Conservation (phyloP, 345 rosid genomes). For the Anastatica hierochuntica region DNA sequence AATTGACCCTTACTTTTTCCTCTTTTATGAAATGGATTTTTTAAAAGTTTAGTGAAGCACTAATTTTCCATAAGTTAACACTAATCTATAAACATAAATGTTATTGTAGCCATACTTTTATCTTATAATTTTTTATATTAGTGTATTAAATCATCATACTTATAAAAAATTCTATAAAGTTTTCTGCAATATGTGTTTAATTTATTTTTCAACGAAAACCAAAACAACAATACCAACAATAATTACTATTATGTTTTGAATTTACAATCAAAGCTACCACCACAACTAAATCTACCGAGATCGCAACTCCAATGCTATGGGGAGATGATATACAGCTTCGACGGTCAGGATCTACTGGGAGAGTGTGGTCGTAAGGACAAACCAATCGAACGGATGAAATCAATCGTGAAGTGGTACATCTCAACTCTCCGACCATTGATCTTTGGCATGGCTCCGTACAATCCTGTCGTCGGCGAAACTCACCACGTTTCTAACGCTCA, state of each 20-base stretch:
- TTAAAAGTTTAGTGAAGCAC: too few species aligned
- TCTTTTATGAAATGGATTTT: too few species aligned
- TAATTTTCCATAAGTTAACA: too few species aligned
- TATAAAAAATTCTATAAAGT: too few species aligned
- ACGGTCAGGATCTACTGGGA: conserved; percentile 40
- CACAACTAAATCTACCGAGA: conserved; percentile 64
- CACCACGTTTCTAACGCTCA: conserved; percentile 67
- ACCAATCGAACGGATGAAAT: conserved; percentile 44
- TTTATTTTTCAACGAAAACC: too few species aligned
- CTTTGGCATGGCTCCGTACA: conserved; percentile 72
- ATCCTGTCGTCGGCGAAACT: conserved; percentile 83
- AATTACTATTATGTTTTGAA: neutral
- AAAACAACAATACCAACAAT: too few species aligned
- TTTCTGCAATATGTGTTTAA: too few species aligned
- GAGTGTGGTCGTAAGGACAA: conserved; percentile 34
- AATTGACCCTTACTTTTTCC: too few species aligned
- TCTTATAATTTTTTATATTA: too few species aligned
- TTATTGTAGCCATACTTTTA: too few species aligned
- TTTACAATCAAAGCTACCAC: conserved; percentile 59
- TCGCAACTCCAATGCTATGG: conserved; percentile 70
- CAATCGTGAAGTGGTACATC: conserved; percentile 61
- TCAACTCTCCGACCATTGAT: conserved; percentile 43
- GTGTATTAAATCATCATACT: too few species aligned
- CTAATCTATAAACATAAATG: too few species aligned
- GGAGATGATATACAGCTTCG: conserved; percentile 44